phyloP scores from a whole-genome alignment of 2,329 filamentous ascomycete species.

The Colletotrichum sp. region DNA sequence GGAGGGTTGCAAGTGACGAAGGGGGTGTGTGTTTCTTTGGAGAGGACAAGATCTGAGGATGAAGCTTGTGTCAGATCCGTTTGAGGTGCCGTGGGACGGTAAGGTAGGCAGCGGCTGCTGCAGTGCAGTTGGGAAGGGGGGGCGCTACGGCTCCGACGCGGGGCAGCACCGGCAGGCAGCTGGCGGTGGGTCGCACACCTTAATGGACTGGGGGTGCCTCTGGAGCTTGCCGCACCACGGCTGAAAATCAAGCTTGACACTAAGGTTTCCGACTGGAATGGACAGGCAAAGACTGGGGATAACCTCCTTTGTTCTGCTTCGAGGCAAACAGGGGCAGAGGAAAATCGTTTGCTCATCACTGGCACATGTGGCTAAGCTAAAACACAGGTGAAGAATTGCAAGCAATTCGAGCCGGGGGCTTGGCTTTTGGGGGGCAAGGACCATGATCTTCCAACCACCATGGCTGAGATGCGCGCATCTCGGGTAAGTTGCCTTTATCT shows the following conservation, averaged over 20 bases:
- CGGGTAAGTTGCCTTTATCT: background rate
- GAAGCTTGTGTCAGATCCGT: conserved; percentile 29
- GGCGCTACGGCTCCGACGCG: conserved; percentile 5
- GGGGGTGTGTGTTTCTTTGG: background rate
- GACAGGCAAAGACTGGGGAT: background rate
- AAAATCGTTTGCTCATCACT: background rate
- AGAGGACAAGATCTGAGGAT: conserved; percentile 1
- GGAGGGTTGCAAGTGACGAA: background rate
- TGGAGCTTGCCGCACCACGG: background rate
- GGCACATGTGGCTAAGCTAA: background rate
- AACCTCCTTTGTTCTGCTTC: background rate
- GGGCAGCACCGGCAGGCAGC: background rate
- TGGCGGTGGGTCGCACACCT: background rate
- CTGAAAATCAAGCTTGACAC: background rate
- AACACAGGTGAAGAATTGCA: background rate
- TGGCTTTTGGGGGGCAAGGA: background rate
- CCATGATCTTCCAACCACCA: background rate
- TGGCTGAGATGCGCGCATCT: background rate
- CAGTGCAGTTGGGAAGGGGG: background rate
- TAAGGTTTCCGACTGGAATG: background rate
- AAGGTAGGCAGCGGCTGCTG: background rate
- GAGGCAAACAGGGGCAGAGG: background rate
- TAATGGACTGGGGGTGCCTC: background rate
- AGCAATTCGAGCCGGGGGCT: background rate
- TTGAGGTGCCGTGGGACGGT: conserved; percentile 23